Percentiles rank a stretch among this genome's conserved stretches.
Evolutionary conservation across 208 protist species (phyloP).

Genomic region (Polymyxa betae): DNA sequence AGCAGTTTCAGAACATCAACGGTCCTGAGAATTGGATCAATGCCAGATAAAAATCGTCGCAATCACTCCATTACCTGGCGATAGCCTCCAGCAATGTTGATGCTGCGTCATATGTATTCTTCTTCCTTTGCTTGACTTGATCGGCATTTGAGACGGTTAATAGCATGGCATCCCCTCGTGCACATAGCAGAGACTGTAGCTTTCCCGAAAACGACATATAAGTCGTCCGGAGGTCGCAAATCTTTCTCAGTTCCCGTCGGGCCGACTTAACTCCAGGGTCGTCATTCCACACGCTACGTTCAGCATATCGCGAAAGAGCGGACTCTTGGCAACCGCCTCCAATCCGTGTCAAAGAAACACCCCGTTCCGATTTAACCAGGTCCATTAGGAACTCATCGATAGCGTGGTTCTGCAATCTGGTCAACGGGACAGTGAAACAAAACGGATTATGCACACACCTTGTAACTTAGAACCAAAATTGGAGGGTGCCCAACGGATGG

Average conservation of each 20-base stretch:
- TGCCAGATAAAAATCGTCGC: neutral
- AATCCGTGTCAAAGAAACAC: constrained; percentile 10
- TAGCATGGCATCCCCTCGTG: neutral
- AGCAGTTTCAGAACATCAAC: neutral
- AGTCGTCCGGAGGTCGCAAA: constrained; percentile 6
- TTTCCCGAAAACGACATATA: neutral
- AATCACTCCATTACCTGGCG: neutral
- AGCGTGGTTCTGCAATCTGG: constrained; percentile 22
- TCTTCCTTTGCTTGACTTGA: neutral
- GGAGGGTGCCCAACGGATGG: constrained; percentile 40
- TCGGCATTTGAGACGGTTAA: neutral
- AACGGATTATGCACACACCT: neutral
- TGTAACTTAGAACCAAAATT: constrained; percentile 45
- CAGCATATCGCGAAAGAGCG: constrained; percentile 9
- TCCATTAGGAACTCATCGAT: constrained; percentile 57
- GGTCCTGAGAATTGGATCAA: neutral
- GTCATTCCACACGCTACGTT: constrained; percentile 1
- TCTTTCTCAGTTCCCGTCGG: neutral
- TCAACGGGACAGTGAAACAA: neutral
- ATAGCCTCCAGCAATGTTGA: neutral
- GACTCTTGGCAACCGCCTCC: constrained; percentile 15
- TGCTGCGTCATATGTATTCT: neutral
- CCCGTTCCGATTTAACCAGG: constrained; percentile 23
- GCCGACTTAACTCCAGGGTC: neutral
- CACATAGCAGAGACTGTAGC: neutral